Percentiles rank a stretch among this genome's conserved stretches.
These are phyloP conservation scores for Lactarius vividus DNA, from an alignment of 768 basidiomycete species.

Conservation along the genomic window DNA sequence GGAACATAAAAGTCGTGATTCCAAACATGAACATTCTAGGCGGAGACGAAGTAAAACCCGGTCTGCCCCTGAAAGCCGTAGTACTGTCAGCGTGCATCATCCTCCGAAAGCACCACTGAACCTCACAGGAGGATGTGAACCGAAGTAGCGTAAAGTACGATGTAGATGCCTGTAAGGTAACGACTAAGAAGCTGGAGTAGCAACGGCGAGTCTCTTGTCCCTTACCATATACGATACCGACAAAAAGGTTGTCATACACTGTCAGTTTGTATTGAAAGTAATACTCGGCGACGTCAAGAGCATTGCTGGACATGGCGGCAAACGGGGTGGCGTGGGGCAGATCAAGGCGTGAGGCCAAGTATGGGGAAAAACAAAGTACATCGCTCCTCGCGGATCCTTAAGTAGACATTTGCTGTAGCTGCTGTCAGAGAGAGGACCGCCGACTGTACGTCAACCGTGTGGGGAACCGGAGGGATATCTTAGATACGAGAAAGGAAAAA, in stretches of 20 bases:
- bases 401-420: neutral
- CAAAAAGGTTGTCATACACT: constrained; percentile 16
- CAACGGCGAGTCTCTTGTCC: neutral
- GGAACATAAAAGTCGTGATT: constrained; percentile 22
- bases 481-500: neutral
- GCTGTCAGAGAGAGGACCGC: neutral
- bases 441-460: neutral
- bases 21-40: constrained; percentile 19
- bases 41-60: constrained; percentile 15
- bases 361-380: neutral
- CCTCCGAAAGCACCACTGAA: neutral
- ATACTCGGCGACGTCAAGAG: neutral
- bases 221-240: constrained; percentile 20
- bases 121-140: constrained; percentile 22
- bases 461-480: neutral
- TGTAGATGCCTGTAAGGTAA: constrained; percentile 6
- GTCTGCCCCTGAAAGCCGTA: neutral
- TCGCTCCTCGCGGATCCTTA: neutral
- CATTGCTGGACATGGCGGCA: constrained; percentile 5
- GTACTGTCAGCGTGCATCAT: neutral
- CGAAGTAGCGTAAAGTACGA: constrained; percentile 11
- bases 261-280: constrained; percentile 6
- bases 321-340: neutral
- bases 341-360: neutral
- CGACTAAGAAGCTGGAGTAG: neutral